Evolutionary conservation across 176 grass and related monocot genomes (phyloP).

Genomic region (Musa itinerans): DNA sequence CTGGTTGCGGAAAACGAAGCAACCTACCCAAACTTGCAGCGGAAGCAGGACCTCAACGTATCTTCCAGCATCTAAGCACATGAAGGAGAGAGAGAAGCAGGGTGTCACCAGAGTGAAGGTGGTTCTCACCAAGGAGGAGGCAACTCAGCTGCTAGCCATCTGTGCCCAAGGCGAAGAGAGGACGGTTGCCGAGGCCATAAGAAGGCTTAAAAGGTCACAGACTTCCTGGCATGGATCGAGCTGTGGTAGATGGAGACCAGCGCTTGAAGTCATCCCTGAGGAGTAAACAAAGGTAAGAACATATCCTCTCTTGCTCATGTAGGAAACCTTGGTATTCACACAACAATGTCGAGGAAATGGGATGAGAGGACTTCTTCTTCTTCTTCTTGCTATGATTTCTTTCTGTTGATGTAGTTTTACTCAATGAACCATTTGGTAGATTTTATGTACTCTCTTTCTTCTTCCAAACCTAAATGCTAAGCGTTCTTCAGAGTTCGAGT

Average conservation of each 20-base stretch:
- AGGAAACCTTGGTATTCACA: neutral
- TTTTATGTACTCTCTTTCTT: no score
- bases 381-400: no score
- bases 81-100: neutral
- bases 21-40: no score
- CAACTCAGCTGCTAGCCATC: slow-evolving; percentile 6
- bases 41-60: no score
- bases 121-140: slow-evolving; percentile 19
- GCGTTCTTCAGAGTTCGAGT: no score
- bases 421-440: no score
- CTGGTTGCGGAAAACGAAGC: neutral
- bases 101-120: slow-evolving; percentile 16
- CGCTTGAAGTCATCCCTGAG: slow-evolving; percentile 8
- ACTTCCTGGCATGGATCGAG: neutral
- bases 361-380: neutral
- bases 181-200: neutral
- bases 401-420: no score
- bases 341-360: no score
- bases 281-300: neutral
- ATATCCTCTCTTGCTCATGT: neutral
- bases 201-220: neutral
- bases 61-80: no score
- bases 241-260: neutral
- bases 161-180: neutral
- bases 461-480: no score